phyloP scores from a whole-genome alignment of 176 grass and related monocot genomes.

The Zoysia japonica region DNA sequence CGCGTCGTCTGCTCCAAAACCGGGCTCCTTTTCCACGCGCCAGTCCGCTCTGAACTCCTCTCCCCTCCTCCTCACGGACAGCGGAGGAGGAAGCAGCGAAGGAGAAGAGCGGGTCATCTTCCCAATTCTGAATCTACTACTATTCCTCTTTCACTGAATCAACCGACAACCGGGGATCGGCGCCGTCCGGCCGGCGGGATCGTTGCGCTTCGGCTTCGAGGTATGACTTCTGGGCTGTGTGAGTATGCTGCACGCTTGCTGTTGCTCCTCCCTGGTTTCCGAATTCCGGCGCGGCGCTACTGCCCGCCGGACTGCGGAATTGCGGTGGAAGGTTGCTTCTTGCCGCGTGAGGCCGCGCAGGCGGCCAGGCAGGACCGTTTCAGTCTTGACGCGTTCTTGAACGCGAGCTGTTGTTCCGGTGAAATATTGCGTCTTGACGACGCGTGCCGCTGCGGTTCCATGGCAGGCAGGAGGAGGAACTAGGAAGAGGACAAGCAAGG shows the following conservation, averaged over 20 bases:
- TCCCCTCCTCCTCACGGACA: background rate
- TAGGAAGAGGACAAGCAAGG: background rate
- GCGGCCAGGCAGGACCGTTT: background rate
- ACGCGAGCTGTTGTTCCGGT: background rate
- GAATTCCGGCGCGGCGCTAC: background rate
- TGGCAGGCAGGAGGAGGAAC: background rate
- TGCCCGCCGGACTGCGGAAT: background rate
- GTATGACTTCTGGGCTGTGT: background rate
- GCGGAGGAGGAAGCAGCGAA: background rate
- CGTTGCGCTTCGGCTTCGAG: background rate
- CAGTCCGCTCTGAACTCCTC: slow-evolving; percentile 9
- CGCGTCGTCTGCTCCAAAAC: slow-evolving; percentile 33
- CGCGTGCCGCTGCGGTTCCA: slow-evolving; percentile 10
- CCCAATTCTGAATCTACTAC: background rate
- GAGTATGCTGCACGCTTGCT: background rate
- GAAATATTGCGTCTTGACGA: background rate
- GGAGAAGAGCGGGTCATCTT: background rate
- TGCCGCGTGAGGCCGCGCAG: too few relatives aligned
- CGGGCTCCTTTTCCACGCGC: slow-evolving; percentile 50
- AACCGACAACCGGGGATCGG: too few relatives aligned
- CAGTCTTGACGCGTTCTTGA: background rate
- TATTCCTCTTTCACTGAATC: background rate
- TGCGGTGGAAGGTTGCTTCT: background rate
- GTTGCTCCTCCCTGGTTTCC: background rate
- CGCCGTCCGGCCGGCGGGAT: too few relatives aligned